Evolutionary conservation across 1,284 basidiomycete genomes (phyloP).

Genomic region (Heterobasidion irregulare): DNA sequence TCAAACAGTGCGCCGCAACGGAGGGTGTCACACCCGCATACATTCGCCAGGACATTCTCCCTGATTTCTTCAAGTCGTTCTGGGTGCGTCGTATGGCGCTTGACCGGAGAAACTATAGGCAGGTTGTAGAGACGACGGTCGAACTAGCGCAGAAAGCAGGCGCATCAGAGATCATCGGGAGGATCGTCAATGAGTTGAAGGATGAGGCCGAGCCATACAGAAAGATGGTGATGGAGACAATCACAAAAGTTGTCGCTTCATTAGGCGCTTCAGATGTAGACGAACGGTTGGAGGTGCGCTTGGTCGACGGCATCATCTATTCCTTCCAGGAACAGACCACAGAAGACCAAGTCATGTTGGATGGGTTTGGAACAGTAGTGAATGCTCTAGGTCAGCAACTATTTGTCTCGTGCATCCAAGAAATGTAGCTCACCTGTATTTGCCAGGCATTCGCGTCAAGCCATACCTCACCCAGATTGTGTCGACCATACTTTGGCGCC

Average conservation of each 20-base stretch:
- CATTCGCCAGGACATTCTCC: slow-evolving; percentile 95
- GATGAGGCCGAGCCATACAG: slow-evolving; percentile 95
- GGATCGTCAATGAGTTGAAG: slow-evolving; percentile 95
- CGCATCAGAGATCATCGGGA: slow-evolving; percentile 90
- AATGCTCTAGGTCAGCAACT: slow-evolving; percentile 64
- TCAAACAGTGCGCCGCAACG: slow-evolving; percentile 97
- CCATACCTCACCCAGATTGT: slow-evolving; percentile 98
- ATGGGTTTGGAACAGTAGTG: slow-evolving; percentile 96
- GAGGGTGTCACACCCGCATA: slow-evolving; percentile 93
- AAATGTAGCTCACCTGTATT: neutral
- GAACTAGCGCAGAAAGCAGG: slow-evolving; percentile 96
- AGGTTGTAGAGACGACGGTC: slow-evolving; percentile 98
- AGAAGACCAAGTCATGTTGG: slow-evolving; percentile 98
- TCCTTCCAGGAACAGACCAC: slow-evolving; percentile 99
- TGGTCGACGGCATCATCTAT: slow-evolving; percentile 98
- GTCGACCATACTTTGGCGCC: slow-evolving; percentile 98
- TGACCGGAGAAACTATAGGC: slow-evolving; percentile 92
- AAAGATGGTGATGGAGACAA: slow-evolving; percentile 99
- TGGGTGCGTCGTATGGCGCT: slow-evolving; percentile 98
- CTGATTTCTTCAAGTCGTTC: slow-evolving; percentile 99
- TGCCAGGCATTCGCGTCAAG: slow-evolving; percentile 81
- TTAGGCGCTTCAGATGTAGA: slow-evolving; percentile 96
- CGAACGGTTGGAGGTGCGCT: slow-evolving; percentile 87
- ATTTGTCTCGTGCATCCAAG: neutral
- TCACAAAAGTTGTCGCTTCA: slow-evolving; percentile 91